phyloP scores from a whole-genome alignment of 208 protist genomes.

The Crithidia thermophila region DNA sequence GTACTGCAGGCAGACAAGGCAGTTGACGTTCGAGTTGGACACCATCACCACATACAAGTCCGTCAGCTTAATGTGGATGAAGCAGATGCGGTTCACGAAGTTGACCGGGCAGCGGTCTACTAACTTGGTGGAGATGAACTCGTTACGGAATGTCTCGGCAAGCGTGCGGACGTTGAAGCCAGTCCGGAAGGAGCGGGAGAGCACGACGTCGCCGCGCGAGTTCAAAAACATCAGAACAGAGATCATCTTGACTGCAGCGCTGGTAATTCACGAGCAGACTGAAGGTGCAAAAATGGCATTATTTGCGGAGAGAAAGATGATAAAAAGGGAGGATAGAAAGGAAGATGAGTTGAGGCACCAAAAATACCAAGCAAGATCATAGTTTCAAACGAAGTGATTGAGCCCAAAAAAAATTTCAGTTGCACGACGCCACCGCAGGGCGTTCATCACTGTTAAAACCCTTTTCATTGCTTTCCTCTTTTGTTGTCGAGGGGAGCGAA shows the following conservation, averaged over 20 bases:
- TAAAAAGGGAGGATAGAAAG: constrained; percentile 4
- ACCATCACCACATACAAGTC: constrained; percentile 96
- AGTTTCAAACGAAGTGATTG: too few relatives aligned
- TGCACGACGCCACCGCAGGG: too few relatives aligned
- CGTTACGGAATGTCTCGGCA: constrained; percentile 88
- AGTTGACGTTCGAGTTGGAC: constrained; percentile 93
- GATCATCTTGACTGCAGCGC: constrained; percentile 55
- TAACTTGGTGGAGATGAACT: constrained; percentile 74
- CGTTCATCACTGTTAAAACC: too few relatives aligned
- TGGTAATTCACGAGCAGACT: background rate
- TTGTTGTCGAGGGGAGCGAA: too few relatives aligned
- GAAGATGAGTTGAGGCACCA: background rate
- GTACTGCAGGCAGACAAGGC: constrained; percentile 82
- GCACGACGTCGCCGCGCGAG: constrained; percentile 83
- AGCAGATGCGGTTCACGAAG: constrained; percentile 85
- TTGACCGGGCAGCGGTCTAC: constrained; percentile 90
- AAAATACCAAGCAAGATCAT: too few relatives aligned
- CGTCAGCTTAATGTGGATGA: constrained; percentile 88
- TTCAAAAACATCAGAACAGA: constrained; percentile 89
- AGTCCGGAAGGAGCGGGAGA: constrained; percentile 86
- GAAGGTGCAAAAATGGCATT: background rate
- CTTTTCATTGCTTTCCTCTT: too few relatives aligned
- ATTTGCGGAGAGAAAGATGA: constrained; percentile 4
- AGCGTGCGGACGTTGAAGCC: constrained; percentile 75
- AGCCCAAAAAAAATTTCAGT: background rate